Evolutionary conservation across 352 stramenopile genomes (phyloP).

Genomic region (Pythium guiyangense): DNA sequence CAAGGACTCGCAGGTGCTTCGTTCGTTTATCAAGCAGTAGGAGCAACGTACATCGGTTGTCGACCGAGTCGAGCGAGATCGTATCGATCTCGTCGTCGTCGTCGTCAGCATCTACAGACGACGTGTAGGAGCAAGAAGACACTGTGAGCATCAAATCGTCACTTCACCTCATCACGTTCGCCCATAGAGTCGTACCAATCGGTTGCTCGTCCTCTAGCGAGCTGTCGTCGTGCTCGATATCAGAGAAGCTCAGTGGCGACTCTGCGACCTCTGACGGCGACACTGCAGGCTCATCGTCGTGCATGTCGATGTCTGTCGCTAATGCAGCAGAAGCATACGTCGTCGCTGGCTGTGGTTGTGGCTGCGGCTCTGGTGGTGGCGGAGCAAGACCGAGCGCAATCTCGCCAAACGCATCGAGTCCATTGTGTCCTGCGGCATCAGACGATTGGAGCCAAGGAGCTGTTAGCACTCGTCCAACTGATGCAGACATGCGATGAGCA

Average conservation of each 20-base stretch:
- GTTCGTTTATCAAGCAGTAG: neutral
- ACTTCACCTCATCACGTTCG: neutral
- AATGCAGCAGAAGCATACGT: neutral
- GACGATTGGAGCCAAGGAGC: neutral
- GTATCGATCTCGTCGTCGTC: constrained; percentile 18
- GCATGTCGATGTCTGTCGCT: neutral
- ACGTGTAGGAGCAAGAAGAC: neutral
- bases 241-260: constrained; percentile 12
- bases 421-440: constrained; percentile 23
- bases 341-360: constrained; percentile 4
- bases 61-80: constrained; percentile 8
- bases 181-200: constrained; percentile 5
- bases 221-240: constrained; percentile 13
- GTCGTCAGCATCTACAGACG: constrained; percentile 13
- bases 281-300: constrained; percentile 1
- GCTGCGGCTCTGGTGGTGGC: neutral
- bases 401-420: constrained; percentile 31
- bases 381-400: constrained; percentile 14
- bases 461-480: neutral
- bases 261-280: constrained; percentile 9
- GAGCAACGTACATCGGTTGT: constrained; percentile 4
- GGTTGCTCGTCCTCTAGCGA: constrained; percentile 15
- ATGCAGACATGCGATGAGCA: no score
- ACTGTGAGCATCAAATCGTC: neutral
- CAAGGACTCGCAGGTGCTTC: neutral